Evolutionary conservation across 768 basidiomycete species (phyloP).

Genomic region (Amanita molliuscula): DNA sequence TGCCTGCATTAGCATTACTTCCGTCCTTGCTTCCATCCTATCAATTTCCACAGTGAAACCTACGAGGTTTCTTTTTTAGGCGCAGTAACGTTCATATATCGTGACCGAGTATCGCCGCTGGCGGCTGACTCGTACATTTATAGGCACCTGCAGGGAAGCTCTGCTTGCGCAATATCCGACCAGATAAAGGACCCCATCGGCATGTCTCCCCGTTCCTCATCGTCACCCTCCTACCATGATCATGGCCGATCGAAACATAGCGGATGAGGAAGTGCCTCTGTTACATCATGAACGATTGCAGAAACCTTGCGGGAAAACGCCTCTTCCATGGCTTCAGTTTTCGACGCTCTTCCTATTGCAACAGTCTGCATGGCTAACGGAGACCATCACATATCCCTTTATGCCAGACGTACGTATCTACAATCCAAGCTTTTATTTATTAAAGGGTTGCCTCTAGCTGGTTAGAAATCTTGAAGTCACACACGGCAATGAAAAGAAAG

Average conservation of each 20-base stretch:
- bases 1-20: no score
- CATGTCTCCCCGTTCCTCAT: not conserved
- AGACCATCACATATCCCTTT: conserved; percentile 69
- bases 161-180: no score
- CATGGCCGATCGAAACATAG: not conserved
- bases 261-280: not conserved
- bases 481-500: conserved; percentile 41
- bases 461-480: conserved; percentile 60
- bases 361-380: conserved; percentile 67
- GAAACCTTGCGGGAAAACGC: conserved; percentile 22
- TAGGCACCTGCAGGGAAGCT: no score
- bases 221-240: not conserved
- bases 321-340: conserved; percentile 19
- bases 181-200: no score
- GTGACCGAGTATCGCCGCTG: no score
- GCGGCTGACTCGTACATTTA: no score
- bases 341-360: conserved; percentile 61
- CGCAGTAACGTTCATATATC: no score
- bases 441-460: conserved; percentile 26
- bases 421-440: not conserved
- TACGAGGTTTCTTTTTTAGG: no score
- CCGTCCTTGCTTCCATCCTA: no score
- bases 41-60: no score
- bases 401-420: conserved; percentile 48
- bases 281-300: conserved; percentile 24